phyloP scores from a whole-genome alignment of 306 rosid genomes.

The Ochetophila trinervis region DNA sequence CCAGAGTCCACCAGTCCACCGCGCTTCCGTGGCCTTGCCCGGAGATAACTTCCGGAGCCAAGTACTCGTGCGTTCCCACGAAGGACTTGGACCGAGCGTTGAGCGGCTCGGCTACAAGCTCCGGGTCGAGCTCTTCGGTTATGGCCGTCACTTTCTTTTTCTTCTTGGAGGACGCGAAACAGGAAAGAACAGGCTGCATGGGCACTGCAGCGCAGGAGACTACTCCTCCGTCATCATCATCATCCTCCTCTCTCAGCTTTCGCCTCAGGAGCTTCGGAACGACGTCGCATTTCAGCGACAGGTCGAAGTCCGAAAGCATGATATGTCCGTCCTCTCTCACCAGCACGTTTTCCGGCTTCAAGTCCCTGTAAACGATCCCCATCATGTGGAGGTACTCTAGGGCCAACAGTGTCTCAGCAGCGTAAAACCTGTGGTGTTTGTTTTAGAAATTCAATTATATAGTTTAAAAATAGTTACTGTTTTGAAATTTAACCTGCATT shows the following conservation, averaged over 20 bases:
- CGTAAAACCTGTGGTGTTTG: constrained; percentile 60
- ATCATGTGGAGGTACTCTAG: constrained; percentile 95
- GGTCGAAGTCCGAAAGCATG: constrained; percentile 95
- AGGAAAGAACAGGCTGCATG: constrained; percentile 82
- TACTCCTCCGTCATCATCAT: constrained; percentile 25
- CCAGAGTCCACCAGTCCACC: constrained; percentile 98
- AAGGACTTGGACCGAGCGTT: constrained; percentile 80
- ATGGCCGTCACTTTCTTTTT: constrained; percentile 52
- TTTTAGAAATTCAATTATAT: too few species aligned
- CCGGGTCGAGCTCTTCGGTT: constrained; percentile 40
- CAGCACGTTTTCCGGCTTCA: constrained; percentile 92
- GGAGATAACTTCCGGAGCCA: constrained; percentile 91
- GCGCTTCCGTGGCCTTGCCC: constrained; percentile 97
- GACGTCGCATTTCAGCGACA: constrained; percentile 89
- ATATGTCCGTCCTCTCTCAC: constrained; percentile 94
- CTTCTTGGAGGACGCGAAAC: constrained; percentile 58
- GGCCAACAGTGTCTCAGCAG: constrained; percentile 83
- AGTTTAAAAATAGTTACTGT: too few species aligned
- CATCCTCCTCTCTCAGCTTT: constrained; percentile 10
- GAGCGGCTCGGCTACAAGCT: constrained; percentile 85
- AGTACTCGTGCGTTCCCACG: constrained; percentile 90
- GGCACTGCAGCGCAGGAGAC: constrained; percentile 74
- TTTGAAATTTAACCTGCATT: too few species aligned
- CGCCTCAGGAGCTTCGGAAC: constrained; percentile 68
- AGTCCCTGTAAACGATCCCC: constrained; percentile 94